A percentile compares a stretch with the other conserved stretches of the same genome.
Evolutionary conservation across 805 yeast species (phyloP).

Genomic region (Deakozyma indianensis): DNA sequence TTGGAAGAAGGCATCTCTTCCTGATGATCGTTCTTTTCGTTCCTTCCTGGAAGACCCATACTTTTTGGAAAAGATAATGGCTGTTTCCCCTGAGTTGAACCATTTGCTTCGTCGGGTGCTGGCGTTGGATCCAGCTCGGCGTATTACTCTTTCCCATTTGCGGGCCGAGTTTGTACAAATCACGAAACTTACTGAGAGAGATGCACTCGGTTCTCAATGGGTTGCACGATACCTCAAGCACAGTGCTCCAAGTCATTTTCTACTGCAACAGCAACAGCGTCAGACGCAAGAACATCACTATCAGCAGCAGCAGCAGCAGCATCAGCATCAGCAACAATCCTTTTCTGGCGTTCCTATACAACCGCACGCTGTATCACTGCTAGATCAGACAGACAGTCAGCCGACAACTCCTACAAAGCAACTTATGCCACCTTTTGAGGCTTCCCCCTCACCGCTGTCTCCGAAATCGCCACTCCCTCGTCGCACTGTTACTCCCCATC

Average conservation of each 20-base stretch:
- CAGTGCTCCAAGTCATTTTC: no score
- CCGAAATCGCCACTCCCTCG: neutral
- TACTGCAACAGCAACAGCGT: no score
- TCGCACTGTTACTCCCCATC: neutral
- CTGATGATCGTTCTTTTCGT: conserved; percentile 47
- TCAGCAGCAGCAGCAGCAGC: no score
- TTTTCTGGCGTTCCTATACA: no score
- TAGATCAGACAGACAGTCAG: no score
- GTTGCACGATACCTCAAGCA: no score
- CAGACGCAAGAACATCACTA: no score
- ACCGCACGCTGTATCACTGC: no score
- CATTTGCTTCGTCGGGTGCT: conserved; percentile 2
- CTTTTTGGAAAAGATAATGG: conserved; percentile 52
- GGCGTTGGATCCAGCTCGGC: neutral
- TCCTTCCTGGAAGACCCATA: conserved; percentile 41
- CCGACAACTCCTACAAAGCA: neutral
- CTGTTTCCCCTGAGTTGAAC: conserved; percentile 52
- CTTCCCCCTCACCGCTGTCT: neutral
- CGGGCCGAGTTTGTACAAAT: neutral
- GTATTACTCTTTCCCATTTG: neutral
- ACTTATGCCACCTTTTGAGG: neutral
- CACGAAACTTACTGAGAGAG: neutral
- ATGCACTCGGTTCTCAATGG: neutral
- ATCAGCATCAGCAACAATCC: no score
- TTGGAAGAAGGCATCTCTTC: conserved; percentile 66